Evolutionary conservation across 2,329 filamentous ascomycete genomes (phyloP).

Genomic region (Botryotinia calthae): DNA sequence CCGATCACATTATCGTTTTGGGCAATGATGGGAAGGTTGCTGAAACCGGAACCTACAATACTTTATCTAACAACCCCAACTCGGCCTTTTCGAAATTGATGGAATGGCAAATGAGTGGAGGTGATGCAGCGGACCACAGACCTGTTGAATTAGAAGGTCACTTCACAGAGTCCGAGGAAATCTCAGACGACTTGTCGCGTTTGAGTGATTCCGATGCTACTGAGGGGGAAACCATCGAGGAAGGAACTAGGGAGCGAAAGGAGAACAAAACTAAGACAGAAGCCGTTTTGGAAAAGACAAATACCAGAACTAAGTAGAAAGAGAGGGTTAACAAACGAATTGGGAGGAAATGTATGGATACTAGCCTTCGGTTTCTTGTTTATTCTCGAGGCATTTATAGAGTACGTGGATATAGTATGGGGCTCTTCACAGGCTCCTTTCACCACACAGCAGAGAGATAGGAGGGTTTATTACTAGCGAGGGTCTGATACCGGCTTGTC

Average conservation of each 20-base stretch:
- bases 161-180: conserved; percentile 29
- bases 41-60: conserved; percentile 80
- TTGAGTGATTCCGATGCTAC: conserved; percentile 26
- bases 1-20: conserved; percentile 90
- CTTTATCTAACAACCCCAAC: conserved; percentile 67
- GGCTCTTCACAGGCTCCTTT: neutral
- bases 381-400: conserved; percentile 10
- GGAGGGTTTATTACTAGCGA: conserved; percentile 2
- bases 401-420: neutral
- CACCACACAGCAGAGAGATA: neutral
- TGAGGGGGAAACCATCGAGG: conserved; percentile 25
- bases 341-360: conserved; percentile 8
- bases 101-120: conserved; percentile 97
- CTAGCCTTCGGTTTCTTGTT: neutral
- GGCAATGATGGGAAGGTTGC: conserved; percentile 83
- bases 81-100: conserved; percentile 94
- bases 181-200: conserved; percentile 21
- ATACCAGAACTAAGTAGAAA: conserved; percentile 23
- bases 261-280: conserved; percentile 24
- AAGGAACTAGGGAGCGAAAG: conserved; percentile 24
- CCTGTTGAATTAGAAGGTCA: conserved; percentile 31
- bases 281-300: conserved; percentile 26
- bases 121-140: conserved; percentile 54
- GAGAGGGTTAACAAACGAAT: neutral
- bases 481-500: neutral